Evolutionary conservation across 192 early-diverging fungal genomes (phyloP), one percentile per base, ranked within the genome.

Genomic region (Polychytrium aggregatum): DNA sequence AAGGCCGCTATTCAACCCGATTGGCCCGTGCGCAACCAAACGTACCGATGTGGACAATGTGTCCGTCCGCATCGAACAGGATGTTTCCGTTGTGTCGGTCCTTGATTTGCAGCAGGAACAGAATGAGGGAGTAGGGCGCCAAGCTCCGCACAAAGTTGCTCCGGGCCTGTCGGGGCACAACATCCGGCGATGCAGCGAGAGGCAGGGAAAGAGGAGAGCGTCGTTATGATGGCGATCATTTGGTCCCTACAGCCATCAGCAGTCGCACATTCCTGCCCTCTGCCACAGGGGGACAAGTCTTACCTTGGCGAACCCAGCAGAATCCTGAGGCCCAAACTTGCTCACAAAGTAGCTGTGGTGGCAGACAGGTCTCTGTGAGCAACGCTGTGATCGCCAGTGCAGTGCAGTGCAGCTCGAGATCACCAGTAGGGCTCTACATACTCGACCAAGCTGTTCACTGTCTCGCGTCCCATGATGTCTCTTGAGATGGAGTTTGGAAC

Each of bases 21-120:
- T n/a, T n/a, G n/a, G n/a, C n/a, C n/a, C n/a, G n/a, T n/a, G n/a
- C n/a, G n/a, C n/a, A n/a, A 48, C 2, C 38, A 21, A n/a, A 36
- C 63, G 37, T 75, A 83, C 82, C 84, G 50, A 99, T 96, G 65
- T 99, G 96, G 57, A 99, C 71, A 24, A 97, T 82, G 60, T 99
- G 91, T 0, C 96, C 96, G 48, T 87, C 72, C 48, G 88, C 80
- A 50, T 99, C 96, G 48, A 97, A 77, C 96, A 99, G 97, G 55
- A 99, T 96, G 68, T 98, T 98, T 41, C 94, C 94, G 66, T 98
- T 98, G 63, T 98, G 94, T 21, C 95, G 75, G 72, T 99, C 96
- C 64, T 97, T 97, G 69, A 99, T 88, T 61, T 97, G 93, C 22
- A 99, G 71, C 48, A 99, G 38, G 64, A 88, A 99, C 43, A 90